Evolutionary conservation across 164 flowering plant species (phyloP), one percentile per base, ranked within the genome.

Genomic region (Aristolochia contorta): DNA sequence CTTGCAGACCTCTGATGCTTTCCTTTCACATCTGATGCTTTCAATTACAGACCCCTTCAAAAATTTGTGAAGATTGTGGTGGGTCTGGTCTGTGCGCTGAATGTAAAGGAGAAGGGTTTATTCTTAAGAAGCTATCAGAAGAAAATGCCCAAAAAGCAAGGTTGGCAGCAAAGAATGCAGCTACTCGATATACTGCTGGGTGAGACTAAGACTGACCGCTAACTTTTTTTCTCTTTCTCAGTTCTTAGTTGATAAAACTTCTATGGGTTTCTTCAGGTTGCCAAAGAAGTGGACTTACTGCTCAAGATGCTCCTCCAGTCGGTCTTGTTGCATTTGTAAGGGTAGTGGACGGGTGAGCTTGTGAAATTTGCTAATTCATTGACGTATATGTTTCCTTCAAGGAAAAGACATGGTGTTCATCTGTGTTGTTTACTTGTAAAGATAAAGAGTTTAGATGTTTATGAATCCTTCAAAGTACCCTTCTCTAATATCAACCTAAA

Each of bases 281-380:
- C 97, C 98, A 3, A 87, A 86, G 75, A 93, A 93, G 78, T 93
- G 98, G 98, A 88, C 89, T 71, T 90, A 93, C 79, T 90, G 97
- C 58, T 78, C 89, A 48, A 87, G 84, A 59, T 93, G 97, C 78
- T 83, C 94, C 19, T 84, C 97, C 54, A 65, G 89, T 33, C 79
- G 97, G 57, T 83, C 91, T 15, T 93, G 98, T 65, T 73, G 30
- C 25, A 68, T 81, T 14, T 93, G 98, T 64, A 86, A 75, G 54
- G 98, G 98, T 33, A 68, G 82, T 62, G 98, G 98, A 47, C 56
- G 22, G 56, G 58, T 75, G 33, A 85, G 67, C 50, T 52, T 2
- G 37, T 74, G 33, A 64, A 15, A 66, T 54, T 3, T 37, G 43
- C 43, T 6, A 10, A 37, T 37, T 37, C 43, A 7, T 37, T 10